phyloP scores from a whole-genome alignment of 805 yeast species.

The Sungouiozyma ichnusensis region DNA sequence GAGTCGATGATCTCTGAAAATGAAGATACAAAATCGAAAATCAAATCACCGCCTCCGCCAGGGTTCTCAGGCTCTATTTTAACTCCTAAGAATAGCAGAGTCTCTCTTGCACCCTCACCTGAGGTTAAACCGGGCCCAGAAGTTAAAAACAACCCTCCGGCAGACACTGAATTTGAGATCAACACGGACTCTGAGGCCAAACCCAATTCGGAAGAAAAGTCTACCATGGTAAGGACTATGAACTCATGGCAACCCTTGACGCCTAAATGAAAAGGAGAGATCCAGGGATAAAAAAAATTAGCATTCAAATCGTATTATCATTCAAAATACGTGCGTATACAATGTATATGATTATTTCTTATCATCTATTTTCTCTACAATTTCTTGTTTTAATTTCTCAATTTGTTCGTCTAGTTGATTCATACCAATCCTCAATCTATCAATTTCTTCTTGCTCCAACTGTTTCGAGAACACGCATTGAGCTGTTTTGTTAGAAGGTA shows the following conservation, averaged over 20 bases:
- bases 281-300: too few species aligned
- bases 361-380: conserved; percentile 22
- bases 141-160: too few species aligned
- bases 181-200: too few species aligned
- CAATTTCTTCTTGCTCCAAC: conserved; percentile 56
- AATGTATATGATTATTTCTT: neutral
- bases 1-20: neutral
- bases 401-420: conserved; percentile 37
- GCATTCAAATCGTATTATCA: too few species aligned
- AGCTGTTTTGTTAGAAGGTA: conserved; percentile 33
- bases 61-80: conserved; percentile 28
- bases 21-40: neutral
- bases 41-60: conserved; percentile 26
- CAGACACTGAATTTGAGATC: too few species aligned
- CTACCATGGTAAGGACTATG: conserved; percentile 3
- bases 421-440: conserved; percentile 39
- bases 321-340: too few species aligned
- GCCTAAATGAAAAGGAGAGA: conserved; percentile 5
- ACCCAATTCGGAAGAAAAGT: too few species aligned
- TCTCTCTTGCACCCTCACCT: conserved; percentile 2
- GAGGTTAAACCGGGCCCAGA: neutral
- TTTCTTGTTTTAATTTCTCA: conserved; percentile 31
- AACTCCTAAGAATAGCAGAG: conserved; percentile 24
- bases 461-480: conserved; percentile 36
- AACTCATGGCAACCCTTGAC: conserved; percentile 14